Base-by-base conservation (phyloP, 23 red algal species). In the Rhodosorus marinus region DNA sequence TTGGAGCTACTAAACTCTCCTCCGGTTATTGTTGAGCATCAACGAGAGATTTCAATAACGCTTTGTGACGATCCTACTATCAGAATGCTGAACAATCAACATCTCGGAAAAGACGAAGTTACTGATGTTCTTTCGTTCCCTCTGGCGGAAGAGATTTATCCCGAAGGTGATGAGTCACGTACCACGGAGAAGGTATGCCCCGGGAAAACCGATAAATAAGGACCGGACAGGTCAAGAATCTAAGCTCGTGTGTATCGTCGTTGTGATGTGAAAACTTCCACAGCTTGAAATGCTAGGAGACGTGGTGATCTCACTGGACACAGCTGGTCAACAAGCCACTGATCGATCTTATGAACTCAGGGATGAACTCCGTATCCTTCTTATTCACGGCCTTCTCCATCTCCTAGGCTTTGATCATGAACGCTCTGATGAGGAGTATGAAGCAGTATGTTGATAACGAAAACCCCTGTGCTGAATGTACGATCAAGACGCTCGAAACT, bases 61-160 rank as follows among this genome's bases (percentile, higher is more conserved):
- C 58, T 92, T 24, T 70, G 56, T 40, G 52, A 57, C 17, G 83
- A 92, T 40, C 31, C 19, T 3, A 62, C 36, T 22, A 85, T 98
- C 29, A 60, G 54, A 2, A 29, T 31, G 0, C 54, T 98, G 4
- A 98, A 98, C 36, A 66, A 31, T 41, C 54, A 41, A 2, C 86
- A 72, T 62, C 90, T 79, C 11, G 72, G 59, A 5, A 58, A 76
- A 33, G 71, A 79, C 49, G 58, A 20, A 17, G 7, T 75, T 17
- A 98, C 90, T 33, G 90, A 98, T 35, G 90, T 98, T n/a, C 54
- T 98, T 34, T 79, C 76, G 0, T 98, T 98, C 57, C 60, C 60
- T 8, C 53, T 56, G 30, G 63, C 40, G 31, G 49, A 40, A 5
- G 33, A 35, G 11, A 32, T 35, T 5, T 28, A 56, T 17, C 19